These are phyloP conservation scores for Coemansia reversa DNA, from an alignment of 192 early-diverging fungal genomes.

Conservation along the genomic window DNA sequence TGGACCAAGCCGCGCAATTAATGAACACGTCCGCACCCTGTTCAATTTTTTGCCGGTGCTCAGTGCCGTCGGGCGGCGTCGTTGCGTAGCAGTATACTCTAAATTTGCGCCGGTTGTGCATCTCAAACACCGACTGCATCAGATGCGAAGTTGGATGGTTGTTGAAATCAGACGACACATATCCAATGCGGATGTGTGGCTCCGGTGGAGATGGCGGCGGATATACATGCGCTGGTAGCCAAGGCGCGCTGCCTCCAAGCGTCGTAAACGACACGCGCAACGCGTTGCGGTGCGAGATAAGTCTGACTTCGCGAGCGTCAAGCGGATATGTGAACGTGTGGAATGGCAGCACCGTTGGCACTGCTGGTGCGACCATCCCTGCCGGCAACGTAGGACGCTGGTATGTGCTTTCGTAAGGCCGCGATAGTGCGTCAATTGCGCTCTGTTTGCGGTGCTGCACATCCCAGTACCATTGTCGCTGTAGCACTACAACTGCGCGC, in stretches of 20 bases:
- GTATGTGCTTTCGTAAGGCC: constrained; percentile 23
- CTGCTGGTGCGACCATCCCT: constrained; percentile 57
- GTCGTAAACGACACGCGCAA: constrained; percentile 75
- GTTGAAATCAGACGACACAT: constrained; percentile 90
- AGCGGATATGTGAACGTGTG: constrained; percentile 95
- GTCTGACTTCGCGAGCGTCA: constrained; percentile 74
- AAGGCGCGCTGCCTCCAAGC: constrained; percentile 57
- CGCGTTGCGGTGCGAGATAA: constrained; percentile 85
- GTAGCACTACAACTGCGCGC: constrained; percentile 58
- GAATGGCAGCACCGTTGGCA: constrained; percentile 90
- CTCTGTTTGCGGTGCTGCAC: constrained; percentile 18
- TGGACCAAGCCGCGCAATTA: constrained; percentile 71
- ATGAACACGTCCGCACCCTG: constrained; percentile 75
- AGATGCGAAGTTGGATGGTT: constrained; percentile 91
- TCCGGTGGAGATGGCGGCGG: constrained; percentile 72
- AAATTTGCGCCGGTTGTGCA: constrained; percentile 77
- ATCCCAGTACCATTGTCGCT: constrained; percentile 69
- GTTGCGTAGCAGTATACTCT: constrained; percentile 83
- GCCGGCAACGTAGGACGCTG: constrained; percentile 56
- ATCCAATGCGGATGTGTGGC: constrained; percentile 77
- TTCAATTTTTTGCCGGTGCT: constrained; percentile 80
- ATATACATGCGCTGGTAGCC: constrained; percentile 61
- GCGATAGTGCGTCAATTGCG: constrained; percentile 13
- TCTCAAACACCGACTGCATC: constrained; percentile 93
- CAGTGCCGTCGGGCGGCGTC: constrained; percentile 71